Percentiles rank a stretch among this genome's conserved stretches.
These are phyloP conservation scores for Ensete glaucum DNA, from an alignment of 176 grass and related monocot species.

Conservation along the genomic window DNA sequence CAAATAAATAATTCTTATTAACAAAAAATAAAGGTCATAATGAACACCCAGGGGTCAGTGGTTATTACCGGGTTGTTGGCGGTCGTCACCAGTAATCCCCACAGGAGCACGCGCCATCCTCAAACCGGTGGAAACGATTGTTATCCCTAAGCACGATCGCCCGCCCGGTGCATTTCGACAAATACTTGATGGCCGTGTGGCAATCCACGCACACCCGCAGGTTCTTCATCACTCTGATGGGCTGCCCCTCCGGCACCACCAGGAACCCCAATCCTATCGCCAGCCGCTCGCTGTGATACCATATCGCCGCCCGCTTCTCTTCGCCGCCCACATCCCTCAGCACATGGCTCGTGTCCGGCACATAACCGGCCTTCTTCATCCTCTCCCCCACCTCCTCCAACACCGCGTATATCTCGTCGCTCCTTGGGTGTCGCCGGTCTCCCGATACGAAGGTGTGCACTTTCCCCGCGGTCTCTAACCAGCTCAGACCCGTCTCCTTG, in stretches of 20 bases:
- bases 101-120: constrained; percentile 73
- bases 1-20: no score
- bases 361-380: constrained; percentile 77
- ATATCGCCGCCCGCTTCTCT: constrained; percentile 52
- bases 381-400: constrained; percentile 63
- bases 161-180: constrained; percentile 76
- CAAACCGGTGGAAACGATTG: constrained; percentile 69
- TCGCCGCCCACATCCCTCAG: constrained; percentile 60
- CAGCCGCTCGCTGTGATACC: constrained; percentile 89
- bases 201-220: constrained; percentile 87
- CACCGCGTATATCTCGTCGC: constrained; percentile 50
- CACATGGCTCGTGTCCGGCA: constrained; percentile 63
- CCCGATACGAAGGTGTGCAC: constrained; percentile 81
- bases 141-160: constrained; percentile 73
- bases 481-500: constrained; percentile 87
- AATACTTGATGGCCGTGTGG: constrained; percentile 80
- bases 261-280: constrained; percentile 76
- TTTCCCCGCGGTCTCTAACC: constrained; percentile 65
- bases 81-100: constrained; percentile 74
- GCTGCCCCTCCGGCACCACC: constrained; percentile 60
- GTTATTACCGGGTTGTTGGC: no score
- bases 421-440: constrained; percentile 59
- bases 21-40: no score
- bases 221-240: constrained; percentile 93
- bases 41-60: no score